Conservation (phyloP, 2,329 filamentous ascomycete species). For the Macrophomina tecta region DNA sequence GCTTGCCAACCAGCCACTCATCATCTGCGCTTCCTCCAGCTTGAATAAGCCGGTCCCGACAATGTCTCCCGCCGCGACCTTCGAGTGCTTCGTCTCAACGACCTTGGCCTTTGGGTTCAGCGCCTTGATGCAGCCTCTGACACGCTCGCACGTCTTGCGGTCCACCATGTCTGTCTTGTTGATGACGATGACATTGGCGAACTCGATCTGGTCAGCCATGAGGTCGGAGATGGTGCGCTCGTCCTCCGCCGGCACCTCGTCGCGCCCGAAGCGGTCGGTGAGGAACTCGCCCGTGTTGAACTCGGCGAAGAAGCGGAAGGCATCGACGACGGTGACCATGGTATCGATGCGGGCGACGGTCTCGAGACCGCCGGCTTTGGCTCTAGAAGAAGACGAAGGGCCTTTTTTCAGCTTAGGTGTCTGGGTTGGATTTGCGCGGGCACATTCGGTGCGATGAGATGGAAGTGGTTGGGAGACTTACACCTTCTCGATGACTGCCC, state of each 20-base stretch:
- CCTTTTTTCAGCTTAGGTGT: no score
- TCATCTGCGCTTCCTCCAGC: constrained; percentile 67
- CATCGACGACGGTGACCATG: constrained; percentile 74
- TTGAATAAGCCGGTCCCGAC: constrained; percentile 71
- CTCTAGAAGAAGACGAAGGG: constrained; percentile 37
- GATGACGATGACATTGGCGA: constrained; percentile 73
- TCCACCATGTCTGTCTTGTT: constrained; percentile 73
- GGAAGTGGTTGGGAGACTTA: constrained; percentile 35
- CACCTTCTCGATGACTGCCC: constrained; percentile 55
- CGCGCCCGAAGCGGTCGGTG: constrained; percentile 63
- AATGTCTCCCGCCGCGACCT: constrained; percentile 66
- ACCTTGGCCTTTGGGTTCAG: constrained; percentile 72
- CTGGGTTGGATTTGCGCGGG: no score
- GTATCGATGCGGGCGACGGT: constrained; percentile 72
- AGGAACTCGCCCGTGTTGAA: constrained; percentile 74
- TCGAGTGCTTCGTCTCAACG: constrained; percentile 64
- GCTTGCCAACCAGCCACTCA: constrained; percentile 73
- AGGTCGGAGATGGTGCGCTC: constrained; percentile 76
- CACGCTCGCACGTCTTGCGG: constrained; percentile 51
- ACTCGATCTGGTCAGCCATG: constrained; percentile 80
- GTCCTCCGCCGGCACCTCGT: constrained; percentile 70
- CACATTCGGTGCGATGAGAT: background rate
- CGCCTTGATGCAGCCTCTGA: constrained; percentile 62
- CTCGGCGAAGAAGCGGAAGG: constrained; percentile 74
- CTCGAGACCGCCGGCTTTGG: constrained; percentile 67